Base-by-base conservation (phyloP, 306 rosid species). In the Comarum palustre region DNA sequence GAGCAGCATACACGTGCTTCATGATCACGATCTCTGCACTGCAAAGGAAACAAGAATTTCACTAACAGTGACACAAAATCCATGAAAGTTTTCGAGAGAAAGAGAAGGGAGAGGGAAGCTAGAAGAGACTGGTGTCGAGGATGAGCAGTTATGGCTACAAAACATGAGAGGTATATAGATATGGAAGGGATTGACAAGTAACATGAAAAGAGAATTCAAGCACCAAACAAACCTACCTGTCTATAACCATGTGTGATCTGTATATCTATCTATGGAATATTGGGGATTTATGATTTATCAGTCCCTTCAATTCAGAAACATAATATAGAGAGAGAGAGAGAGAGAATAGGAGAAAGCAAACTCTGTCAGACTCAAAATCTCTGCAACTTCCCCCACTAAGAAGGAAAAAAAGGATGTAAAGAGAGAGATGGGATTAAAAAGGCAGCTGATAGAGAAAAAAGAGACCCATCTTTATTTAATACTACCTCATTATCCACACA, bases 351-450 rank as follows among this genome's bases (percentile, higher is more conserved):
- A 70, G 34, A 82, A 84, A 85, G 80, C 78, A 73, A 87, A 78
- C 84, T 81, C 48, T 89, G 96, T 90, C 97, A 85, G 89, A 84
- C 96, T 82, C 90, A 79, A 87, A 79, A 66, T 84, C 89, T 86
- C 92, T 85, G 94, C 94, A 86, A 89, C 86, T 79, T 73, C 83
- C 64, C 75, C 78, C 63, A 65, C 82, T 82, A 69, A 75, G 88
- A 88, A 79, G 73, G 82, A 72, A 54, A 80, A 75, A 78, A 77
- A 39, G 41, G 54, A 50, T 67, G 72, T 39, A 51, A 36, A 78
- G 79, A 71, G 83, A 78, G 85, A 84, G 86, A 85, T 66, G 62
- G 62, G 61, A 81, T 82, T 83, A 72, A 87, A 85, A 73, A 86
- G 81, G 83, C 68, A 0, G 32, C 20, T 71, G 42, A 39, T 36